Evolutionary conservation across 2,329 filamentous ascomycete genomes (phyloP).

Genomic region (Hypoxylon sp.): DNA sequence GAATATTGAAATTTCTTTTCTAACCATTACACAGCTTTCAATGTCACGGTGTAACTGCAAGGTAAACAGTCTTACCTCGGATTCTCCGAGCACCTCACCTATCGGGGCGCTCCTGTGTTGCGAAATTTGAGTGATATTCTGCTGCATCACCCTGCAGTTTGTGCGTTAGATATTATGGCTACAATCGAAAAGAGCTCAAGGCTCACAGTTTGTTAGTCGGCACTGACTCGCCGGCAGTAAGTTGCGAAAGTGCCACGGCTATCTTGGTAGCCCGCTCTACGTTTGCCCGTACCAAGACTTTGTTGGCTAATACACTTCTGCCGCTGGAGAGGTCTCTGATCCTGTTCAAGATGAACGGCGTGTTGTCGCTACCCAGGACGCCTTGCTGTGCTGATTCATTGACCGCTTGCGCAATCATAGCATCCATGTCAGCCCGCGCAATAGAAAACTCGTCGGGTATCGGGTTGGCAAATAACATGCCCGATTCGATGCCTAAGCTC

Average conservation of each 20-base stretch:
- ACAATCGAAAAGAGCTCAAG: constrained; percentile 29
- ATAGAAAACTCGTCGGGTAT: constrained; percentile 77
- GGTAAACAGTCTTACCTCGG: constrained; percentile 35
- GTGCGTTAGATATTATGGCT: constrained; percentile 32
- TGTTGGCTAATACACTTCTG: constrained; percentile 77
- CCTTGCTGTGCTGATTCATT: constrained; percentile 69
- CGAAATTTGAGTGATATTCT: constrained; percentile 12
- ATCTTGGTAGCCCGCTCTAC: constrained; percentile 63
- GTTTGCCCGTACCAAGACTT: constrained; percentile 64
- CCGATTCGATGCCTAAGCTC: constrained; percentile 74
- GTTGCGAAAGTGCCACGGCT: constrained; percentile 59
- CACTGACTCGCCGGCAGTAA: constrained; percentile 47
- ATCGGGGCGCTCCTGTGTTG: constrained; percentile 20
- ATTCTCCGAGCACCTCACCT: constrained; percentile 16
- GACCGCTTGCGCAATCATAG: constrained; percentile 72
- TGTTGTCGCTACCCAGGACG: constrained; percentile 77
- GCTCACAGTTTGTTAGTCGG: constrained; percentile 43
- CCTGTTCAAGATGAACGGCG: constrained; percentile 80
- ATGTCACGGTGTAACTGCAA: constrained; percentile 1
- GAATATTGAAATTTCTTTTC: neutral
- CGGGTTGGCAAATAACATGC: constrained; percentile 88
- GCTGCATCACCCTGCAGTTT: constrained; percentile 35
- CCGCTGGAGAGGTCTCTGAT: constrained; percentile 81
- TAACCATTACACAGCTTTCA: neutral
- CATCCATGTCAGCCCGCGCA: constrained; percentile 73